A percentile compares a stretch with the other conserved stretches of the same genome.
Evolutionary conservation across 345 rosid species (phyloP).

Genomic region (Melaleuca alternifolia): DNA sequence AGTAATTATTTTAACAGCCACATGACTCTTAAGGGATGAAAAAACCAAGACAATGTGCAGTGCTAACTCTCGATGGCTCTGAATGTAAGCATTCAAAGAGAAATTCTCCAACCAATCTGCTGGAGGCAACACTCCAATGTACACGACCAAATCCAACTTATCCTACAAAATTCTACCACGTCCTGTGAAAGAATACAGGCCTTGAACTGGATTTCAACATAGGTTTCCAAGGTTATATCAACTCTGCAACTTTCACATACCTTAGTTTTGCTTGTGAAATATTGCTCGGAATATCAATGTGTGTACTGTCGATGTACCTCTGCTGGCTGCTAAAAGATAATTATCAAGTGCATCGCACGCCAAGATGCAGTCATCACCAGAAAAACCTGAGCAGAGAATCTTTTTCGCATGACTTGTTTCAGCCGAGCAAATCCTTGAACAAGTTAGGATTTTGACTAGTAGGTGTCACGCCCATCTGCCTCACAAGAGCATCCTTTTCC

Average conservation of each 20-base stretch:
- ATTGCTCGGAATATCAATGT: neutral
- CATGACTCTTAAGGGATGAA: neutral
- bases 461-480: constrained; percentile 94
- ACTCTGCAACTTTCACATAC: neutral
- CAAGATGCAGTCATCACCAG: neutral
- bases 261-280: neutral
- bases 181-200: neutral
- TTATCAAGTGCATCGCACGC: neutral
- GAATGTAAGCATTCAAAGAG: neutral
- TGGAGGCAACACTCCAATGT: neutral
- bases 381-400: neutral
- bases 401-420: neutral
- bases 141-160: neutral
- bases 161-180: neutral
- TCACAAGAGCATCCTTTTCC: constrained; percentile 79
- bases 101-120: neutral
- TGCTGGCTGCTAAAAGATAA: neutral
- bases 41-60: neutral
- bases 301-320: neutral
- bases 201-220: neutral
- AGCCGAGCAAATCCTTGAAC: constrained; percentile 78
- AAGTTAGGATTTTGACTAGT: constrained; percentile 77
- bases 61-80: neutral
- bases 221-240: neutral
- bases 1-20: neutral